Base-by-base conservation (phyloP, 2,329 filamentous ascomycete genomes). In the Hansfordia pulvinata region DNA sequence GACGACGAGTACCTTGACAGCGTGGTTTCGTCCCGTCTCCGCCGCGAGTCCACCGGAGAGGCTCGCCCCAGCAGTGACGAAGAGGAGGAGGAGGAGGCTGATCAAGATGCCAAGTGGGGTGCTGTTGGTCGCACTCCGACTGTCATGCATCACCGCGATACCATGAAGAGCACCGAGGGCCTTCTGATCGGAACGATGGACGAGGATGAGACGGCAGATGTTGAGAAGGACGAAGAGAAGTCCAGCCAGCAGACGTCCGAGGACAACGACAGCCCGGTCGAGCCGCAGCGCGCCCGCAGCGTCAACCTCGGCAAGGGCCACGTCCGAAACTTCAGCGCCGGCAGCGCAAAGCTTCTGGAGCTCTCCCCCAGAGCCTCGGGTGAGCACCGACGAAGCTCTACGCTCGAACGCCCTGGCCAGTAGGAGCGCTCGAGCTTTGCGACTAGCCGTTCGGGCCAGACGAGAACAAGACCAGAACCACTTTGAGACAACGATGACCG, bases 1-100 rank as follows among this genome's bases (percentile, higher is more conserved):
- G 76, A 84, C 33, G 82, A 88, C 33, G 81, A 90, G 40, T 84
- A 84, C 40, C 64, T 85, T 32, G 70, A 65, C 31, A 64, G 63
- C 15, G 54, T 68, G 36, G 51, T 44, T 23, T 58, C 33, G 17
- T 31, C 34, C 26, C 42, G 36, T 31, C 26, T 36, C 32, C 43
- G 52, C 28, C 49, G 53, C 12, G 54, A 58, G 11, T 63, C 56
- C 5, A 62, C 62, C 2, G 63, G 56, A 4, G 62, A 66, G 19
- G 60, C 60, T n/a, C 56, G 58, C 20, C 56, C 61, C 10, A 74
- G 69, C 29, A 71, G 69, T 39, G 72, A 73, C 30, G 70, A 71
- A 28, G 67, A 67, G 28, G 67, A 69, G 38, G 30, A 51, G 35
- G 36, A 35, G 29, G 56, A 55, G 11, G 16, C 23, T 17, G 4